These are phyloP conservation scores for Vaccinium darrowii DNA, from an alignment of 148 eudicot genomes.

Conservation along the genomic window DNA sequence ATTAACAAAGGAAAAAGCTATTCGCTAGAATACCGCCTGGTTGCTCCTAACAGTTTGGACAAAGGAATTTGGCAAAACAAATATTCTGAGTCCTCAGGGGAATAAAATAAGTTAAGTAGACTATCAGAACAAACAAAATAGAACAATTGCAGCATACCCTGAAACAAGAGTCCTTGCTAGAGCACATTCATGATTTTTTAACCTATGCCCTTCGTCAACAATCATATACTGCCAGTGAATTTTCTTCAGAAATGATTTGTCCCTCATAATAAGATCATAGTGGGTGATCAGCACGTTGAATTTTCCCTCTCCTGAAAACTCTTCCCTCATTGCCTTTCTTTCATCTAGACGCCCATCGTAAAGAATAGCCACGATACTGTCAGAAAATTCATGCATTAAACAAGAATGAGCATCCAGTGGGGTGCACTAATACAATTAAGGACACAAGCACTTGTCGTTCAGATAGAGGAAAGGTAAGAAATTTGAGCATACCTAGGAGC, in stretches of 20 bases:
- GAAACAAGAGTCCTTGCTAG: slow-evolving; percentile 84
- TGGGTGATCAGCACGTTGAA: slow-evolving; percentile 89
- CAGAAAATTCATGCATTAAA: slow-evolving; percentile 16
- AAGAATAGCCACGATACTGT: slow-evolving; percentile 76
- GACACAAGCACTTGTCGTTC: not conserved
- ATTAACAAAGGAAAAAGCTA: not conserved
- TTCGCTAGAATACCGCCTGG: not conserved
- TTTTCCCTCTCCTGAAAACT: slow-evolving; percentile 76
- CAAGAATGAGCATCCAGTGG: not conserved
- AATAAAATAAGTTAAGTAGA: not conserved
- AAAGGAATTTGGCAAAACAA: not conserved
- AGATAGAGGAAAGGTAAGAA: not conserved
- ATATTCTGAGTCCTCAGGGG: not conserved
- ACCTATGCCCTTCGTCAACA: slow-evolving; percentile 96
- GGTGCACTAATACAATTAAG: slow-evolving; percentile 9
- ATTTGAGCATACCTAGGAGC: slow-evolving; percentile 64
- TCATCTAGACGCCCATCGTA: slow-evolving; percentile 85
- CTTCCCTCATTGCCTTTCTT: slow-evolving; percentile 84
- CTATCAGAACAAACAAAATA: not conserved
- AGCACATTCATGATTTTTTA: slow-evolving; percentile 88
- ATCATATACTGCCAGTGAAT: slow-evolving; percentile 93
- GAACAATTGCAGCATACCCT: slow-evolving; percentile 57
- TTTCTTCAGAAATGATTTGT: slow-evolving; percentile 83
- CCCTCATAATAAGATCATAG: slow-evolving; percentile 96
- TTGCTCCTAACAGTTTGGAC: not conserved